Conservation (phyloP, 1,284 basidiomycete genomes). For the Moesziomyces sp. region DNA sequence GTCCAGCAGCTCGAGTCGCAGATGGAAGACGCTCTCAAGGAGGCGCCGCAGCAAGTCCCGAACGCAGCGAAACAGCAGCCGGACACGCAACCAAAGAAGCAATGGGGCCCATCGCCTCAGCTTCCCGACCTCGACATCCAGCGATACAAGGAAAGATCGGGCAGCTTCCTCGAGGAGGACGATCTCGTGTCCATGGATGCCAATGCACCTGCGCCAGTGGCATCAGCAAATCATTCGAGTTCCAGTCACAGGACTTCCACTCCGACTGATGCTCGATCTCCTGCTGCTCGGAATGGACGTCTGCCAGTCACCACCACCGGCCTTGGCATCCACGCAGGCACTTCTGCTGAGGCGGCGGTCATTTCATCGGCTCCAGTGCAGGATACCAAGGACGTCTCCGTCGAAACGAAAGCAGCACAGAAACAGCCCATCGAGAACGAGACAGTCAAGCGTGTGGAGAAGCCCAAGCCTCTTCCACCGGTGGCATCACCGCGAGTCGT, state of each 20-base stretch:
- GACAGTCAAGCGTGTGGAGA: not conserved
- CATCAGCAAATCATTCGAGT: not conserved
- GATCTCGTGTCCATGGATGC: constrained; percentile 12
- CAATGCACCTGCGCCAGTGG: not conserved
- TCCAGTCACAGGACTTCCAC: constrained; percentile 5
- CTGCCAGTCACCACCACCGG: constrained; percentile 5
- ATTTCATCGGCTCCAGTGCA: not conserved
- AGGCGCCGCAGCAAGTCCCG: constrained; percentile 29
- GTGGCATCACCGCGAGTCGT: not conserved
- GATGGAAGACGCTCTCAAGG: constrained; percentile 54
- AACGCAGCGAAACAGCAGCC: constrained; percentile 19
- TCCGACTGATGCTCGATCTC: not conserved
- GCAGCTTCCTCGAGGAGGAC: constrained; percentile 53
- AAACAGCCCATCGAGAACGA: not conserved
- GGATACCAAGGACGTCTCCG: not conserved
- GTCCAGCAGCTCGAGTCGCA: constrained; percentile 48
- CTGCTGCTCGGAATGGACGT: not conserved
- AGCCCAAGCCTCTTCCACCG: constrained; percentile 3
- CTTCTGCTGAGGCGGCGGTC: not conserved
- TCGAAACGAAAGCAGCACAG: not conserved
- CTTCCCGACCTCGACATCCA: constrained; percentile 46
- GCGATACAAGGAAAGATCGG: constrained; percentile 34
- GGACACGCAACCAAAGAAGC: constrained; percentile 12
- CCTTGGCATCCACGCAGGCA: constrained; percentile 14
- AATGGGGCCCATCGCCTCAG: constrained; percentile 52